These are phyloP conservation scores for Backusella parvicylindrica DNA, from an alignment of 192 early-diverging fungal species.

Conservation along the genomic window DNA sequence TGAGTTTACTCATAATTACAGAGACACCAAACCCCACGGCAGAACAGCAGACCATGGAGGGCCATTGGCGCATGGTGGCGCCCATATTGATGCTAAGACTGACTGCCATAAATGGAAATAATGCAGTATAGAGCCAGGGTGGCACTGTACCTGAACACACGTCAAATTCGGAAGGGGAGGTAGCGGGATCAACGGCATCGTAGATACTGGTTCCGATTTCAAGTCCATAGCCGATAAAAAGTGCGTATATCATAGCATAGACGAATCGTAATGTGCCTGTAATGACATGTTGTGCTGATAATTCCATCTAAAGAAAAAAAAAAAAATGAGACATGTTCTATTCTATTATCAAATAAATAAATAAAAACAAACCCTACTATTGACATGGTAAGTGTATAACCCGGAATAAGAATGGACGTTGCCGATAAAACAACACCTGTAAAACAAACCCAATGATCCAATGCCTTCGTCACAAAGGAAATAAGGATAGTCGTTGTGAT, in stretches of 20 bases:
- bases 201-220: constrained; percentile 31
- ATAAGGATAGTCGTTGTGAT: constrained; percentile 22
- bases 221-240: constrained; percentile 73
- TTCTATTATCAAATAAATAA: neutral
- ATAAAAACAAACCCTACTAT: constrained; percentile 40
- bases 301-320: constrained; percentile 55
- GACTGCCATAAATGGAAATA: constrained; percentile 40
- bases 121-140: constrained; percentile 30
- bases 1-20: constrained; percentile 15
- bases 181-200: constrained; percentile 4
- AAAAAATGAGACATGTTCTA: neutral
- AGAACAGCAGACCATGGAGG: constrained; percentile 31
- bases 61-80: constrained; percentile 36
- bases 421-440: constrained; percentile 20
- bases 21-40: constrained; percentile 35
- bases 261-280: constrained; percentile 65
- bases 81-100: constrained; percentile 19
- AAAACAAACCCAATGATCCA: constrained; percentile 20
- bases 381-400: constrained; percentile 72
- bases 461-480: constrained; percentile 11
- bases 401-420: constrained; percentile 60
- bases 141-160: constrained; percentile 9
- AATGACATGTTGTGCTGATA: constrained; percentile 84
- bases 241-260: constrained; percentile 45
- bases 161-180: constrained; percentile 1